phyloP scores from a whole-genome alignment of 2,329 filamentous ascomycete species.

The Mycosphaerella sp. region DNA sequence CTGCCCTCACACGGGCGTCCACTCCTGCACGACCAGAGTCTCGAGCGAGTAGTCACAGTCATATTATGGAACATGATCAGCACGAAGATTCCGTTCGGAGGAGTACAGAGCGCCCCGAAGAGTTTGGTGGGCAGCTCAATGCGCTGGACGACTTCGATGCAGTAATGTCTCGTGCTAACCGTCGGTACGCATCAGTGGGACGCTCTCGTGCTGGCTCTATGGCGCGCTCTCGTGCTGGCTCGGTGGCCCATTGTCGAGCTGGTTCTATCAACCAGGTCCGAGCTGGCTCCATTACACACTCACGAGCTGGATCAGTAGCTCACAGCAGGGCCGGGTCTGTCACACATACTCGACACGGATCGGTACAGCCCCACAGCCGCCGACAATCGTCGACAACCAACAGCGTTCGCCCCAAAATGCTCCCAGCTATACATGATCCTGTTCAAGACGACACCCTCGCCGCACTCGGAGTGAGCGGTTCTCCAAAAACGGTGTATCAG shows the following conservation, averaged over 20 bases:
- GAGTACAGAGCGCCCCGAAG: slow-evolving; percentile 8
- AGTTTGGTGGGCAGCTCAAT: slow-evolving; percentile 3
- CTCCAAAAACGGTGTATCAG: slow-evolving; percentile 34
- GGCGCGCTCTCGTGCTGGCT: slow-evolving; percentile 13
- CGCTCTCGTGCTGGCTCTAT: slow-evolving; percentile 3
- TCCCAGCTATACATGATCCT: slow-evolving; percentile 26
- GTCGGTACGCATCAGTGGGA: background rate
- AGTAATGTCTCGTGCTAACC: slow-evolving; percentile 25
- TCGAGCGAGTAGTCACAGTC: slow-evolving; percentile 8
- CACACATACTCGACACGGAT: slow-evolving; percentile 26
- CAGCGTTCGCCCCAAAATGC: slow-evolving; percentile 23
- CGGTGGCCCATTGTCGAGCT: slow-evolving; percentile 2
- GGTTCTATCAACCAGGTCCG: background rate
- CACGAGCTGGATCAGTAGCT: slow-evolving; percentile 11
- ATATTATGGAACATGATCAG: background rate
- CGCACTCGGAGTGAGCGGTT: slow-evolving; percentile 34
- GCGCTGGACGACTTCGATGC: slow-evolving; percentile 27
- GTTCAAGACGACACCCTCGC: slow-evolving; percentile 34
- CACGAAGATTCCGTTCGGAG: background rate
- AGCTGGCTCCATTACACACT: slow-evolving; percentile 4
- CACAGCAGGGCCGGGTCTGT: slow-evolving; percentile 14
- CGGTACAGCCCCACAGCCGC: slow-evolving; percentile 24
- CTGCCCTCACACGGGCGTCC: slow-evolving; percentile 15
- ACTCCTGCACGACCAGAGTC: slow-evolving; percentile 15
- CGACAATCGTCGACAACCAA: slow-evolving; percentile 12